Evolutionary conservation across 371 early-diverging fungal species (phyloP), one percentile per base, ranked within the genome.

Genomic region (Mortierella sp.): DNA sequence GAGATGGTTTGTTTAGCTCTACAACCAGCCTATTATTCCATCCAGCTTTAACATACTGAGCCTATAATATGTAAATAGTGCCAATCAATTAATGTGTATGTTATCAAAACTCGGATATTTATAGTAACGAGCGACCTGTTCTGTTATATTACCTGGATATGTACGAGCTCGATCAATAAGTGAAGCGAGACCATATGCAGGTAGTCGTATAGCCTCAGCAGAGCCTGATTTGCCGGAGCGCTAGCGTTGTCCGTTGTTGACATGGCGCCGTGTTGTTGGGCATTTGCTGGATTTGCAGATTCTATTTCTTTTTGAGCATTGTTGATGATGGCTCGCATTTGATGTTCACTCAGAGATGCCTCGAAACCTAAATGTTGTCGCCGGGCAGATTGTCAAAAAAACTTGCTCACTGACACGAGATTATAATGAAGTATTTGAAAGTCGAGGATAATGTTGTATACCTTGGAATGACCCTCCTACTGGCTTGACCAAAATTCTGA

Each of bases 141-240:
- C 43, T 10, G 13, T 7, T 7, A 50, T n/a, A 50, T n/a, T 75
- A 78, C 83, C 85, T 94, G 93, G 67, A 88, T 88, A 66, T 86
- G 87, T 19, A 94, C 72, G 15, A 90, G 86, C 67, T 93, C 93
- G 16, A 93, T 76, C 72, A 91, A 87, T 70, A 91, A 86, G n/a
- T 87, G 87, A 19, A 93, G 83, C 69, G 92, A 88, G 63, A 92
- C 88, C 40, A 87, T 83, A 52, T 94, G 92, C 60, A 93, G 70
- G 72, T 91, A 92, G 74, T 93, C 92, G 69, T 93, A 92, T 43
- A 94, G 70, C 41, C 89, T 88, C 21, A 89, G 87, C 38, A 94
- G 86, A 33, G 89, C 72, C 33, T 76, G 74, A 33, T 74, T 73
- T 24, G 79, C 79, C 2, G 79, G 79, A 2, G 50, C 32, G 5